phyloP scores from a whole-genome alignment of 345 rosid species.

The Citrus australasica region DNA sequence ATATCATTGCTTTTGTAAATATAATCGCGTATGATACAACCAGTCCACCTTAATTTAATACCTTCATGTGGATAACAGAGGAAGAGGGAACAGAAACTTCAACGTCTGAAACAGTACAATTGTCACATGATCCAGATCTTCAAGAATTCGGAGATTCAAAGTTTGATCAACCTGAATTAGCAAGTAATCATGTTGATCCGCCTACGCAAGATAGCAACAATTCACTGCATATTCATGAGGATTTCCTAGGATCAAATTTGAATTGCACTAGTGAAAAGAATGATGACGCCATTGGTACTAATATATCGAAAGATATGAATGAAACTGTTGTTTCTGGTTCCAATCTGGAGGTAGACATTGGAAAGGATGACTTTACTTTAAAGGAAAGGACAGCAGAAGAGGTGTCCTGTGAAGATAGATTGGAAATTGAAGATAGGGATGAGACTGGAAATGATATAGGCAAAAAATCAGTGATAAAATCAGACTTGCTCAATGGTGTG shows the following conservation, averaged over 20 bases:
- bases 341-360: slow-evolving; percentile 1
- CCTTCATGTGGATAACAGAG: slow-evolving; percentile 18
- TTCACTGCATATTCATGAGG: not conserved
- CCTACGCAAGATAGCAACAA: slow-evolving; percentile 5
- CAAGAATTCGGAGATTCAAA: slow-evolving; percentile 13
- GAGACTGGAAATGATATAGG: slow-evolving; percentile 4
- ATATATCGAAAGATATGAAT: not conserved
- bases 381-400: slow-evolving; percentile 6
- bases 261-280: slow-evolving; percentile 16
- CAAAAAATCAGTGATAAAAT: not conserved
- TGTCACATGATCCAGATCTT: slow-evolving; percentile 14
- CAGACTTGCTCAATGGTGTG: not conserved
- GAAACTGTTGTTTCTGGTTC: slow-evolving; percentile 10
- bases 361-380: not conserved
- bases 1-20: not conserved
- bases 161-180: slow-evolving; percentile 12
- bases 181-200: not conserved
- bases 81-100: slow-evolving; percentile 4
- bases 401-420: slow-evolving; percentile 11
- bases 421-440: slow-evolving; percentile 10
- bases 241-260: slow-evolving; percentile 11
- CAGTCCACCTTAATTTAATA: not conserved
- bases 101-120: not conserved
- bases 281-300: slow-evolving; percentile 2
- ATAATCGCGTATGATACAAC: not conserved